phyloP scores from a whole-genome alignment of 225 moss, liverwort and hornwort genomes.

The Straminergon stramineum region DNA sequence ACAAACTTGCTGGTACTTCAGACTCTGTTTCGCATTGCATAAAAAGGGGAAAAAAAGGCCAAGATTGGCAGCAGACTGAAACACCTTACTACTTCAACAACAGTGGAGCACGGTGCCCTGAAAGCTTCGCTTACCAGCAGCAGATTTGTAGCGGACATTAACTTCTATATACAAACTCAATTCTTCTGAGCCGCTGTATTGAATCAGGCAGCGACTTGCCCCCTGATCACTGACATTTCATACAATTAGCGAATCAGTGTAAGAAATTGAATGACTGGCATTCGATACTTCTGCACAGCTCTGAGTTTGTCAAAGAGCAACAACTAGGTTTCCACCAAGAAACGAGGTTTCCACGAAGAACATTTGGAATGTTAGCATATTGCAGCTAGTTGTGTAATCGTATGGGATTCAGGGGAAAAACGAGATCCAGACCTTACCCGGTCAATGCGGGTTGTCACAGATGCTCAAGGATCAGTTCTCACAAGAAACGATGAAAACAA shows the following conservation, averaged over 20 bases:
- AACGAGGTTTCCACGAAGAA: not conserved
- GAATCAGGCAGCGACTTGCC: constrained; percentile 18
- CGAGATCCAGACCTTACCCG: not conserved
- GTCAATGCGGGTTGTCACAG: not conserved
- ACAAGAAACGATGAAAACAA: not conserved
- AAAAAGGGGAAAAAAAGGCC: not conserved
- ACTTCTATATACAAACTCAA: constrained; percentile 26
- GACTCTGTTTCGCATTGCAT: not conserved
- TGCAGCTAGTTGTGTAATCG: not conserved
- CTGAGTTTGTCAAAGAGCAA: not conserved
- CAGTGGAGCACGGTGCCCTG: not conserved
- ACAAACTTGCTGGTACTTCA: not conserved
- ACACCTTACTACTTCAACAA: not conserved
- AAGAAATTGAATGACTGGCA: not conserved
- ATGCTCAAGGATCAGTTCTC: not conserved
- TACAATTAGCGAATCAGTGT: not conserved
- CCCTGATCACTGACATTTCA: constrained; percentile 8
- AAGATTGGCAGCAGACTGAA: not conserved
- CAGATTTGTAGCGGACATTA: constrained; percentile 2
- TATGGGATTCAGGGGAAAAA: not conserved
- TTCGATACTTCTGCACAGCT: not conserved
- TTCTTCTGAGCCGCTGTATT: constrained; percentile 11
- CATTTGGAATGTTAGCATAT: not conserved
- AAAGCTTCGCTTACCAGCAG: constrained; percentile 5
- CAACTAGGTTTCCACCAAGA: not conserved